Evolutionary conservation across 345 rosid genomes (phyloP), one percentile per base, ranked within the genome.

Genomic region (Dovyalis caffra): DNA sequence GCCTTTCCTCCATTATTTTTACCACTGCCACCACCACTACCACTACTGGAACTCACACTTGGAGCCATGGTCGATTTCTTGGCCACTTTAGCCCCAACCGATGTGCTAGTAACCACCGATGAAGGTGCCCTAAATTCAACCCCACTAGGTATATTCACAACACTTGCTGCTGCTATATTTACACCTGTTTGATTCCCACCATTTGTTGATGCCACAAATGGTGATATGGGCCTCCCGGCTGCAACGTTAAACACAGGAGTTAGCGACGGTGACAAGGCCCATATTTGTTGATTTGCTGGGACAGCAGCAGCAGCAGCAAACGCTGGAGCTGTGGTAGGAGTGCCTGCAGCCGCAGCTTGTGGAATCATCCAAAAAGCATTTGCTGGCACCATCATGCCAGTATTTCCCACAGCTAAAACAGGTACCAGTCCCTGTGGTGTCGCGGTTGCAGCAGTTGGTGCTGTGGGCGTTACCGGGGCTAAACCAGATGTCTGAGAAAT

Each of bases 361-460:
- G 86, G 89, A 40, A 86, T 82, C 86, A 86, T 86, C 89, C 89
- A 86, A 69, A 84, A 82, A 9, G 84, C 81, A 38, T 78, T 86
- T 0, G 87, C 80, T 4, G 89, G 87, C 73, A 86, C 79, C 75
- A 82, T 66, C 87, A 88, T 64, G 33, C 85, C 82, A 4, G 75
- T 67, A 62, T 45, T 84, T 32, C 84, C 84, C 10, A 84, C 76
- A 0, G 87, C 81, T 81, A 83, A 86, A n/a, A 84, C 74, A 23
- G 87, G 89, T 23, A 84, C 75, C 37, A 81, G 33, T 65, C 86
- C 86, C n/a, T 83, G 86, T 9, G 85, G 81, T 5, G 71, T 51
- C 31, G 74, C 38, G n/a, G 71, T 33, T 4, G 73, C 66, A 8
- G 73, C 72, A 5, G 68, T 15, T 45, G 76, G 64, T 10, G 70